Conservation (phyloP, 768 basidiomycete genomes). For the Boletus tomentosulus region DNA sequence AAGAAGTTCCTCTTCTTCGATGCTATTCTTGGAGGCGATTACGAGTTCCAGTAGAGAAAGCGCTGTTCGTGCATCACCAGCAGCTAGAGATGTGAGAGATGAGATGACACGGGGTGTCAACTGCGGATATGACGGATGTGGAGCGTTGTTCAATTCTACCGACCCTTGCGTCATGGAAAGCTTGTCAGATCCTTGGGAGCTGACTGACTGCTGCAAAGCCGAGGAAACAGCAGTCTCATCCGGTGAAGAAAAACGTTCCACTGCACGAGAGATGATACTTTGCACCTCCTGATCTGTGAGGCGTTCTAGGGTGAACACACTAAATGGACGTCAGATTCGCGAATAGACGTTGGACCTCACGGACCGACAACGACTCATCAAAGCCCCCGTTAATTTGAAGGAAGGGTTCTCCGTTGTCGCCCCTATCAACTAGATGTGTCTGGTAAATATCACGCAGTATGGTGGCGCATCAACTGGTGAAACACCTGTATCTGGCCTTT, state of each 20-base stretch:
- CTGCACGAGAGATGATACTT: constrained; percentile 53
- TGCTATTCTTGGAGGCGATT: constrained; percentile 39
- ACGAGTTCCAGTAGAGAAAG: constrained; percentile 74
- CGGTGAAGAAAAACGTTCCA: constrained; percentile 32
- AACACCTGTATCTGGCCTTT: constrained; percentile 65
- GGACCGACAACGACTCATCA: constrained; percentile 74
- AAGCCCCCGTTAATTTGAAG: constrained; percentile 71
- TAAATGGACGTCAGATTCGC: constrained; percentile 30
- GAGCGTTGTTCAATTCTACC: constrained; percentile 11
- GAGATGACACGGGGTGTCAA: constrained; percentile 45
- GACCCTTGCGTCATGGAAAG: constrained; percentile 16
- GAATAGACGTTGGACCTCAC: constrained; percentile 16
- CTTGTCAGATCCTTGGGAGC: constrained; percentile 18
- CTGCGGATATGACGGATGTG: constrained; percentile 32
- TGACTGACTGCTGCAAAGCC: constrained; percentile 7
- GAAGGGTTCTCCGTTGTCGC: constrained; percentile 91
- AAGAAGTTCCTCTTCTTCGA: constrained; percentile 49
- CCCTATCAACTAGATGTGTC: constrained; percentile 53
- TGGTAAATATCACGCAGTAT: neutral
- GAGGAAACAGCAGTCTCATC: neutral
- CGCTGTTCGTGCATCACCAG: constrained; percentile 74
- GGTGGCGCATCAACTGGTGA: neutral
- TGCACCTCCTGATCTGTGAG: constrained; percentile 61
- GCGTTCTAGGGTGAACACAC: constrained; percentile 70
- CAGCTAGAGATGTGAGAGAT: constrained; percentile 50